Evolutionary conservation across 176 grass and related monocot genomes (phyloP).

Genomic region (Oryza meyeriana): DNA sequence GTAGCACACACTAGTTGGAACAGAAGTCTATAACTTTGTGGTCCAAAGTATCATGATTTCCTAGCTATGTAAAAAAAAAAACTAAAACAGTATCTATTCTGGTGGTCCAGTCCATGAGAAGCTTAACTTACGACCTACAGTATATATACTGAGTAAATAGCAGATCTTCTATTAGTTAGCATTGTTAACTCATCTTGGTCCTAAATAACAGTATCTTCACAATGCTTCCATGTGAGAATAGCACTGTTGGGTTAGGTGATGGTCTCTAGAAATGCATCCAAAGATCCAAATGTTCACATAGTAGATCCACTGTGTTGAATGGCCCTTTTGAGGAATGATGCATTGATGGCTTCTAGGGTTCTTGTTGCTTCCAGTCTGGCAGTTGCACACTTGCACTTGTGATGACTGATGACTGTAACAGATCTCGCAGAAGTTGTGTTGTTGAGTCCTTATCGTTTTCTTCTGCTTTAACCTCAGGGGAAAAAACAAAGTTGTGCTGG

Average conservation of each 20-base stretch:
- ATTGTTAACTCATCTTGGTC: slow-evolving; percentile 17
- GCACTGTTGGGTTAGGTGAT: slow-evolving; percentile 38
- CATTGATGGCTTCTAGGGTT: slow-evolving; percentile 7
- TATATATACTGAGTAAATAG: slow-evolving; percentile 40
- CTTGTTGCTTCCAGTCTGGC: slow-evolving; percentile 39
- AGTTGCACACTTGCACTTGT: slow-evolving; percentile 20
- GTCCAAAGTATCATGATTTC: slow-evolving; percentile 29
- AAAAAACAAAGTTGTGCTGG: background rate
- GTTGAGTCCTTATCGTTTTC: background rate
- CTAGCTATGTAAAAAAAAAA: slow-evolving; percentile 30
- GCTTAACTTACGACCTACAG: background rate
- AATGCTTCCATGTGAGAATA: slow-evolving; percentile 44
- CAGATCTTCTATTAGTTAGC: slow-evolving; percentile 2
- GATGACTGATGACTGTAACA: slow-evolving; percentile 9
- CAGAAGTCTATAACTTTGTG: slow-evolving; percentile 5
- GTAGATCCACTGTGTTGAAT: slow-evolving; percentile 35
- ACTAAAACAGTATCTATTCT: slow-evolving; percentile 26
- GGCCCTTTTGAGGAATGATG: slow-evolving; percentile 5
- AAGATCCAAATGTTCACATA: slow-evolving; percentile 33
- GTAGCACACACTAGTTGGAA: slow-evolving; percentile 7
- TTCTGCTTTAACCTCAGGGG: background rate
- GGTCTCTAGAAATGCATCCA: slow-evolving; percentile 35
- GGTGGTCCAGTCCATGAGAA: slow-evolving; percentile 37
- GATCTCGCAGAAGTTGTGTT: background rate
- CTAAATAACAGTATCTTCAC: slow-evolving; percentile 45